Evolutionary conservation across 2,329 filamentous ascomycete genomes (phyloP), one percentile per base, ranked within the genome.

Genomic region (Nectriaceae sp.): DNA sequence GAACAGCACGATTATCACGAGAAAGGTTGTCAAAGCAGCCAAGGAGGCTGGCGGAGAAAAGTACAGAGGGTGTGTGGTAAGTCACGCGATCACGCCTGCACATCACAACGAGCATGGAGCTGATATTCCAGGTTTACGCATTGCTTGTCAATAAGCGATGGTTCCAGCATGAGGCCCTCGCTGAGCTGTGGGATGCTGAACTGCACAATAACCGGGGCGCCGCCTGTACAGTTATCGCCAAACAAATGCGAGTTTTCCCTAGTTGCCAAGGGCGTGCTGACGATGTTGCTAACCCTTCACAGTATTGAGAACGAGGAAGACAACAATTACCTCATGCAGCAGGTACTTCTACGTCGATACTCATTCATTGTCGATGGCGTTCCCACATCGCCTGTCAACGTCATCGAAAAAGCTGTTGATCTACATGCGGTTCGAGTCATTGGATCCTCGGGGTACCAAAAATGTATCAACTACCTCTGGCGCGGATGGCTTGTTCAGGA

Each of bases 401-500:
- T 90, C 19, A 85, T 99, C 50, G 94, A 99, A 69, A 89, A 90
- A 63, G 90, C 94, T 0, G 91, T 97, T 29, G 94, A 99, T 62
- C 73, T 97, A 21, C 94, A 99, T 66, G 90, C 93, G 1, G 76
- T 97, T 39, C 79, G 82, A 13, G 85, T 99, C 40, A 97, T 97
- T 53, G 90, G 90, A 3, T 93, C 89, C 1, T 91, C 90, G 0
- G 93, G 94, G 21, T 99, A 97, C 68, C 94, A 97, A 58, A 96
- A 95, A 72, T 97, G 93, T 65, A 90, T 97, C 62, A 83, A 80
- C 53, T 90, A 95, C 65, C 84, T 99, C 8, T 99, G 94, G 94
- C 84, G 85, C 53, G 94, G 94, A 19, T 99, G 94, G 94, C 77
- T 97, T 8, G 85, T 96, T n/a, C 94, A 99, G 67, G 90, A 97